Evolutionary conservation across 805 yeast genomes (phyloP), one percentile per base, ranked within the genome.

Genomic region (Cyberlindnera mrakii): DNA sequence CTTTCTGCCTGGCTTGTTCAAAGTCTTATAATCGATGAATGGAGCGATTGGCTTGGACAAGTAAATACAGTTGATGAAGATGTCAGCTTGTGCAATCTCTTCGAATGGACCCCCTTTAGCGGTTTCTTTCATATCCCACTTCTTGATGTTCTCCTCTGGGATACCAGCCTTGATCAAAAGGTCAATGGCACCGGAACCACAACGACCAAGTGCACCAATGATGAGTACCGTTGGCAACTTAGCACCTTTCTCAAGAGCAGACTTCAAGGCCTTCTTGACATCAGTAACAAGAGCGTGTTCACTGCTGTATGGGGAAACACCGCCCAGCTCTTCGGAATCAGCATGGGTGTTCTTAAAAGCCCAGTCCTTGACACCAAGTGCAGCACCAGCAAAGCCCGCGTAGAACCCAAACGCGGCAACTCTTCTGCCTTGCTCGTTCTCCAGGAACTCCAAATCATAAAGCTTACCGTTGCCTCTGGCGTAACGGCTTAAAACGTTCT

Each of bases 361-460:
- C 96, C 98, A 93, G 66, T 89, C 96, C 64, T 78, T 78, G 40
- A 91, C 73, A 58, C 99, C 99, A 43, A 93, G 68, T 30, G 99
- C 99, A 30, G 99, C 99, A 59, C 99, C 99, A 6, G 98, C 99
- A 64, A 93, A 93, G n/a, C 99, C 99, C 36, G 99, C 99, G 65
- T 91, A 91, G 73, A 78, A 93, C n/a, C 99, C 99, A 63, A 93
- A 93, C 8, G 99, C 99, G 36, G 99, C 99, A 25, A 93, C 99
- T 69, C 99, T 85, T 74, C 99, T 85, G 30, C 98, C 98, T 59
- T 78, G 81, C 55, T 85, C 96, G 63, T 93, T 88, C 65, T 86
- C 95, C 63, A 93, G 72, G 62, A 93, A 93, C 70, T 93, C 99
- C 53, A 93, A 72, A 64, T 93, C 99, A 63, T 93, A 93, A 53